These are phyloP conservation scores for Edaphochlamys debaryana DNA, from an alignment of 139 green algal species.

Conservation along the genomic window DNA sequence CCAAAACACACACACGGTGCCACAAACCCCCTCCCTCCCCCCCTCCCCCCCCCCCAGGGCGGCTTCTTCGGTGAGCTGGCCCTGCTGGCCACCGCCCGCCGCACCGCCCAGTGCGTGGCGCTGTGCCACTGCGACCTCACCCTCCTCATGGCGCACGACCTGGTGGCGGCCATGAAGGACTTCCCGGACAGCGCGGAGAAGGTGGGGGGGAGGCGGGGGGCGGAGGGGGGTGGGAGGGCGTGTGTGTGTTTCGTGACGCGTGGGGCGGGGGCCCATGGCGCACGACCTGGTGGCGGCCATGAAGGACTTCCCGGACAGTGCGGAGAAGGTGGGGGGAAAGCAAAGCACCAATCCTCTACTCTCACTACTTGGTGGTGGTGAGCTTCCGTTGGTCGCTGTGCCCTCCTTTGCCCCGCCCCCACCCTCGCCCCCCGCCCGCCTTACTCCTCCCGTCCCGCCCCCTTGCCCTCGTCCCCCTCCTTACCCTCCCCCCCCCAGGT, in stretches of 20 bases:
- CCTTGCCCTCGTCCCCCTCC: too few species aligned
- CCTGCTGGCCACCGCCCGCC: constrained; percentile 63
- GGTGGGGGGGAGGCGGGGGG: constrained; percentile 43
- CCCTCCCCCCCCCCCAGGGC: background rate
- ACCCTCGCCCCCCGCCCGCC: too few species aligned
- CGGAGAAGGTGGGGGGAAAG: constrained; percentile 44
- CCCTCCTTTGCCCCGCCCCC: too few species aligned
- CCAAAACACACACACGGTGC: too few species aligned
- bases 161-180: constrained; percentile 62
- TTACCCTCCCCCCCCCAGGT: constrained; percentile 30
- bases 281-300: constrained; percentile 61
- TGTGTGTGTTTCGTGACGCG: too few species aligned
- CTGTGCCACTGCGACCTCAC: constrained; percentile 66
- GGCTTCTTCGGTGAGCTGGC: constrained; percentile 72
- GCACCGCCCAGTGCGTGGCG: constrained; percentile 64
- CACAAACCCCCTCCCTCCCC: too few species aligned
- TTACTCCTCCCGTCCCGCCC: too few species aligned
- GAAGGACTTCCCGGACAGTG: constrained; percentile 65
- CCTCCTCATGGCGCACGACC: constrained; percentile 57
- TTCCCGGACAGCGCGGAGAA: constrained; percentile 62
- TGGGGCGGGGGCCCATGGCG: constrained; percentile 39
- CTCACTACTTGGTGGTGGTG: too few species aligned
- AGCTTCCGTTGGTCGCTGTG: too few species aligned
- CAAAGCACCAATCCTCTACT: too few species aligned
- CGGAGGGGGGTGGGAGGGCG: too few species aligned